Conservation (phyloP, 2,329 filamentous ascomycete species). For the Colletotrichum filicis region DNA sequence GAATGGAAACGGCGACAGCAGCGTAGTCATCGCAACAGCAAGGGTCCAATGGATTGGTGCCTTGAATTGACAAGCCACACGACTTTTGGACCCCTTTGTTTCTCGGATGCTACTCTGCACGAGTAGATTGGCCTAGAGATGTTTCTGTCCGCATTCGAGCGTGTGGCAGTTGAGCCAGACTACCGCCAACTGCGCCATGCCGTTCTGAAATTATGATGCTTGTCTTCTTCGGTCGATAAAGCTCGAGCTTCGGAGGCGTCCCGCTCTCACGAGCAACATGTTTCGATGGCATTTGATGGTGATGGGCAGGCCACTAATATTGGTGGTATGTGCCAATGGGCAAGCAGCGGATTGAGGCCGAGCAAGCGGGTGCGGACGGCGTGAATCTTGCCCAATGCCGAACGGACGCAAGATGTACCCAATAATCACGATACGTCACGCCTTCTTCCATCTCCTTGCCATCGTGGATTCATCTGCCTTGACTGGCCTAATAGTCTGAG, state of each 20-base stretch:
- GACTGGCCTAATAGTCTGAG: not conserved
- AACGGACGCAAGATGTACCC: not conserved
- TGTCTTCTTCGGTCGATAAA: not conserved
- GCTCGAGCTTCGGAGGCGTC: not conserved
- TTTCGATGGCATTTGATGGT: constrained; percentile 3
- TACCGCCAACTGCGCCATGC: not conserved
- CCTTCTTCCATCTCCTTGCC: not conserved
- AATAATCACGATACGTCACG: not conserved
- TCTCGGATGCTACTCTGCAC: not conserved
- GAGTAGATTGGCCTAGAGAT: not conserved
- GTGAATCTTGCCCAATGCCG: not conserved
- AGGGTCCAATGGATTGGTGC: not conserved
- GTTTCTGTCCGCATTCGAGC: not conserved
- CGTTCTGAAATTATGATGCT: not conserved
- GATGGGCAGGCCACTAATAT: not conserved
- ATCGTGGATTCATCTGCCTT: not conserved
- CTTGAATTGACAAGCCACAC: not conserved
- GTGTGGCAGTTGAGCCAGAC: not conserved
- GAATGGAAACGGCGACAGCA: not conserved
- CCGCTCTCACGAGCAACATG: constrained; percentile 8
- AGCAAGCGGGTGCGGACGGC: not conserved
- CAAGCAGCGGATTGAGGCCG: not conserved
- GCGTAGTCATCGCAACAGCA: not conserved
- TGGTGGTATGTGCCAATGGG: not conserved
- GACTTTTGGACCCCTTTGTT: constrained; percentile 17